Evolutionary conservation across 352 stramenopile genomes (phyloP).

Genomic region (Phytophthora idaei): DNA sequence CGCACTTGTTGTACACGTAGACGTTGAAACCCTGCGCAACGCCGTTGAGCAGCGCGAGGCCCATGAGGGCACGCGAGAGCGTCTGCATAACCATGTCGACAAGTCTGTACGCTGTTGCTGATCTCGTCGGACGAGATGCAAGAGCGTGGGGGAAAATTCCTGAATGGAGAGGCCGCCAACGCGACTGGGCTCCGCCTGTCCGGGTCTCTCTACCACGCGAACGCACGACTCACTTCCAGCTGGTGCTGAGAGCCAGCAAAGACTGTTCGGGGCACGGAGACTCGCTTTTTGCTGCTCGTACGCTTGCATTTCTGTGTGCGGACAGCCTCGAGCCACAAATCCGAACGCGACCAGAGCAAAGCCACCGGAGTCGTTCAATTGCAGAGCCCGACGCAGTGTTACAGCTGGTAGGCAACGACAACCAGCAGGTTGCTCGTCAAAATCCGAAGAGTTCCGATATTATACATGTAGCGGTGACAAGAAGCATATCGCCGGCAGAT

Average conservation of each 20-base stretch:
- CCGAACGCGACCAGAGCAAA: constrained; percentile 19
- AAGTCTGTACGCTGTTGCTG: constrained; percentile 28
- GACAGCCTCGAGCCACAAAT: constrained; percentile 17
- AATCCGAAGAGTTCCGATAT: too few relatives aligned
- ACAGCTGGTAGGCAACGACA: neutral
- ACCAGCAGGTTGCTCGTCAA: constrained; percentile 10
- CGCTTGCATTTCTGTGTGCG: constrained; percentile 24
- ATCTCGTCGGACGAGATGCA: constrained; percentile 27
- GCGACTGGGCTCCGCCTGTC: neutral
- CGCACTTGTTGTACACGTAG: constrained; percentile 67
- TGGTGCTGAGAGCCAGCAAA: constrained; percentile 28
- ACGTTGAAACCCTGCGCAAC: constrained; percentile 46
- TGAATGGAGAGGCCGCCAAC: constrained; percentile 30
- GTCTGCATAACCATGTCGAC: constrained; percentile 42
- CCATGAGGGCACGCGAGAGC: constrained; percentile 33
- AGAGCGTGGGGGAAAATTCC: constrained; percentile 40
- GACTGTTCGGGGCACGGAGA: neutral
- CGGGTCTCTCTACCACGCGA: constrained; percentile 35
- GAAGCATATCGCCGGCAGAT: neutral
- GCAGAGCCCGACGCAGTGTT: constrained; percentile 4
- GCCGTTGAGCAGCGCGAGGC: constrained; percentile 38
- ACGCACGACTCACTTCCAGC: constrained; percentile 29
- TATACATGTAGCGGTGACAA: too few relatives aligned
- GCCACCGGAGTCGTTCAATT: constrained; percentile 23
- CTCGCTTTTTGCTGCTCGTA: constrained; percentile 30